Percentiles rank a stretch among this genome's conserved stretches.
phyloP scores from a whole-genome alignment of 345 rosid species.

The Abelmoschus esculentus region DNA sequence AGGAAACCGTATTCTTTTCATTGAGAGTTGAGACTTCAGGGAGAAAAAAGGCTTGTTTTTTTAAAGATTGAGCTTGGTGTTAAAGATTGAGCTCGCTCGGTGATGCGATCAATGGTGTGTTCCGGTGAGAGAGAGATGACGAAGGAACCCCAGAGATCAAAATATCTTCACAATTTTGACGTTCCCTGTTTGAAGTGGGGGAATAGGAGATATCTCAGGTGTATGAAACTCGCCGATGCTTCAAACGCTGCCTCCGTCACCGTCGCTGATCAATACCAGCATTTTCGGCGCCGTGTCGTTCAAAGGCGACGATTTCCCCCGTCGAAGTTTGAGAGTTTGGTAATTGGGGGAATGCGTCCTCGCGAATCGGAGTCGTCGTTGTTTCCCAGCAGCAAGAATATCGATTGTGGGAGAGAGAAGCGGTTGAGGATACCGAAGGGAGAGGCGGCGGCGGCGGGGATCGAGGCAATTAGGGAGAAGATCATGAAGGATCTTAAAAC shows the following conservation, averaged over 20 bases:
- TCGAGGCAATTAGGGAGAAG: constrained; percentile 50
- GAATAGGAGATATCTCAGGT: constrained; percentile 30
- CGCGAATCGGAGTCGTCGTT: constrained; percentile 10
- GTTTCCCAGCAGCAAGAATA: constrained; percentile 6
- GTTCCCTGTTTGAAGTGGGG: constrained; percentile 54
- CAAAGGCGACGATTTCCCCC: constrained; percentile 30
- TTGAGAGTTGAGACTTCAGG: neutral
- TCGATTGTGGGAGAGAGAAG: constrained; percentile 7
- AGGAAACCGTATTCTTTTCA: neutral
- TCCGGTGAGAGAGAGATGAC: constrained; percentile 27
- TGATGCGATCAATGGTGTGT: constrained; percentile 30
- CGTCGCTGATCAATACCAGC: constrained; percentile 23
- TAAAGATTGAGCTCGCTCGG: neutral
- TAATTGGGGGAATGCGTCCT: constrained; percentile 10
- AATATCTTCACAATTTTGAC: constrained; percentile 41
- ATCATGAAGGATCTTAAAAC: constrained; percentile 45
- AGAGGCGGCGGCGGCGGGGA: constrained; percentile 46
- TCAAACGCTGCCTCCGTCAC: constrained; percentile 5
- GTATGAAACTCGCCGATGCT: constrained; percentile 29
- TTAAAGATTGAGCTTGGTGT: too few species aligned
- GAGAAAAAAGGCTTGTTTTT: neutral
- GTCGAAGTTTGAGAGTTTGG: constrained; percentile 13
- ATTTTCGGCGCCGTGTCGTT: neutral
- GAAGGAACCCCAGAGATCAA: constrained; percentile 47
- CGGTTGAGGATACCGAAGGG: constrained; percentile 16